Evolutionary conservation across 345 rosid genomes (phyloP).

Genomic region (Draba incana): DNA sequence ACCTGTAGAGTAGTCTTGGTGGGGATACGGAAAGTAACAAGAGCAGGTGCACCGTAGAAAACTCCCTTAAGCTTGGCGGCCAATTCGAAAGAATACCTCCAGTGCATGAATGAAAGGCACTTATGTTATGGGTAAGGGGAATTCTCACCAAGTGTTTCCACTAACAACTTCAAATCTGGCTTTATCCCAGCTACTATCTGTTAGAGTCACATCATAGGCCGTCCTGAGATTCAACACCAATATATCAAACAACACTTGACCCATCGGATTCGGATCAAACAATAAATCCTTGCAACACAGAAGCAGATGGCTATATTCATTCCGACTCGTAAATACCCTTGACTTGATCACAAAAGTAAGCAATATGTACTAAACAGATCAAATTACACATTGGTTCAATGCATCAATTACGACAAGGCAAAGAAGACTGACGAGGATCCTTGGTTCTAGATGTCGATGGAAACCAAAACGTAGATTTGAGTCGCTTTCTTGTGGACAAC

Average conservation of each 20-base stretch:
- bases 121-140: too few relatives aligned
- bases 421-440: slow-evolving; percentile 67
- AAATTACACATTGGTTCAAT: too few relatives aligned
- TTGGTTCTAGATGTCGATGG: slow-evolving; percentile 83
- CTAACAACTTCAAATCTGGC: slow-evolving; percentile 54
- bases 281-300: too few relatives aligned
- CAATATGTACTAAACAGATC: too few relatives aligned
- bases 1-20: slow-evolving; percentile 82
- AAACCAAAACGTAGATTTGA: slow-evolving; percentile 74
- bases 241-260: too few relatives aligned
- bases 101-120: slow-evolving; percentile 39
- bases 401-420: too few relatives aligned
- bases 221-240: slow-evolving; percentile 49
- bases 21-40: slow-evolving; percentile 81
- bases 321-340: too few relatives aligned
- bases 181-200: slow-evolving; percentile 66
- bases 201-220: slow-evolving; percentile 67
- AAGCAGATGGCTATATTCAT: too few relatives aligned
- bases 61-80: slow-evolving; percentile 72
- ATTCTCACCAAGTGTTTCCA: slow-evolving; percentile 58
- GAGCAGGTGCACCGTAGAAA: slow-evolving; percentile 77
- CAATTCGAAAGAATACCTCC: slow-evolving; percentile 72
- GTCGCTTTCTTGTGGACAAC: slow-evolving; percentile 86
- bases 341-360: too few relatives aligned
- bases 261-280: too few relatives aligned